These are phyloP conservation scores for Dactylella cylindrospora DNA, from an alignment of 2,329 filamentous ascomycete genomes.

Conservation along the genomic window DNA sequence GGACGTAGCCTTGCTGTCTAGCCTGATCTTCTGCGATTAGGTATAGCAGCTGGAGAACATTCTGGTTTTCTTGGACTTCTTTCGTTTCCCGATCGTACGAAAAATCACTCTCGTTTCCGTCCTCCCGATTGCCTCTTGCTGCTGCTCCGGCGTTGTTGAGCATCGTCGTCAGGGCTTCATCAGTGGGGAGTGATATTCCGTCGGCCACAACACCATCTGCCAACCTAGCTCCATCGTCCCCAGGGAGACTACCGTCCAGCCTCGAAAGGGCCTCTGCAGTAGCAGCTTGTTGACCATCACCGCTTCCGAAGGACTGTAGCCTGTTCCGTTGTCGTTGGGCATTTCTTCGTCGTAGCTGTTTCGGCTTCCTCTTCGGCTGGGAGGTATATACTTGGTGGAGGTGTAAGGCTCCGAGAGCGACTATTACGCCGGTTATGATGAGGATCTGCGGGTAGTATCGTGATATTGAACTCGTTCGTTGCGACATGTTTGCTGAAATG, in stretches of 20 bases:
- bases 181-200: slow-evolving; percentile 34
- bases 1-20: slow-evolving; percentile 81
- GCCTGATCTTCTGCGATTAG: slow-evolving; percentile 67
- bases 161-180: slow-evolving; percentile 41
- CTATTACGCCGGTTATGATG: slow-evolving; percentile 45
- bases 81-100: slow-evolving; percentile 47
- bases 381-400: slow-evolving; percentile 46
- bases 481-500: slow-evolving; percentile 29
- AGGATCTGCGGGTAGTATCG: slow-evolving; percentile 45
- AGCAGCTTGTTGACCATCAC: slow-evolving; percentile 24
- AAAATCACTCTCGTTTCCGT: slow-evolving; percentile 45
- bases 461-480: slow-evolving; percentile 34
- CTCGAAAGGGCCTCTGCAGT: slow-evolving; percentile 28
- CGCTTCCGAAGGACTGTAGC: slow-evolving; percentile 30
- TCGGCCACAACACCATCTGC: slow-evolving; percentile 33
- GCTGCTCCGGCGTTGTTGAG: slow-evolving; percentile 41
- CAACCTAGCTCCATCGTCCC: slow-evolving; percentile 23
- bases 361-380: slow-evolving; percentile 36
- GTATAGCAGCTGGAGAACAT: slow-evolving; percentile 48
- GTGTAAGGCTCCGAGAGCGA: slow-evolving; percentile 45
- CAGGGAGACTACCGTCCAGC: slow-evolving; percentile 19
- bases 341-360: slow-evolving; percentile 47
- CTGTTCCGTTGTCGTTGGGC: slow-evolving; percentile 45
- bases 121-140: slow-evolving; percentile 41
- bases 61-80: slow-evolving; percentile 47